Evolutionary conservation across 176 grass and related monocot genomes (phyloP).

Genomic region (Triticum urartu): DNA sequence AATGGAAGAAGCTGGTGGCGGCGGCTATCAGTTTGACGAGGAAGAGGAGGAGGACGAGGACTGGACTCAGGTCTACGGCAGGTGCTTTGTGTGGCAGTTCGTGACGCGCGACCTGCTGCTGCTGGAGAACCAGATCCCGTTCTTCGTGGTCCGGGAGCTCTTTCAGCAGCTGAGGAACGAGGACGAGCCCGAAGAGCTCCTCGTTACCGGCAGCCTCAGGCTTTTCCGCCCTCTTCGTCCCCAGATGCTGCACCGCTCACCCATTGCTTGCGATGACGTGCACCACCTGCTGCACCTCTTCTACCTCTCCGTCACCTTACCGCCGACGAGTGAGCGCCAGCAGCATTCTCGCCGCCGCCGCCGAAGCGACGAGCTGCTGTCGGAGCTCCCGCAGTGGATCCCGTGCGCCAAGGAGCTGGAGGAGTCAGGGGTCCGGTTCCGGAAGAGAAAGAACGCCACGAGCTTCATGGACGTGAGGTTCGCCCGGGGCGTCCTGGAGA

Average conservation of each 20-base stretch:
- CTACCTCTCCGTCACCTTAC: neutral
- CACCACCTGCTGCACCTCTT: neutral
- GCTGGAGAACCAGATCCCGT: neutral
- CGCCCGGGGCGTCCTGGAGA: neutral
- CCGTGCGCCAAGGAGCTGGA: neutral
- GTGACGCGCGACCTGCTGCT: neutral
- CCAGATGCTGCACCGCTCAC: neutral
- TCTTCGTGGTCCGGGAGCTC: neutral
- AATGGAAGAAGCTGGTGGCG: no score
- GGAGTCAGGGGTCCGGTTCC: constrained; percentile 26
- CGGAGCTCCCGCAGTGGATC: neutral
- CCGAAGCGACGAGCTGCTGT: neutral
- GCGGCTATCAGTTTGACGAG: neutral
- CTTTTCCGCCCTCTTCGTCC: neutral
- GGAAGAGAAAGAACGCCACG: fast-evolving
- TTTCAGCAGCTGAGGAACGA: neutral
- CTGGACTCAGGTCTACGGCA: neutral
- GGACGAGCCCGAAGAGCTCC: neutral
- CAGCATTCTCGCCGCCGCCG: neutral
- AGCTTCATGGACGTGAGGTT: constrained; percentile 36
- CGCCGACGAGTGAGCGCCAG: neutral
- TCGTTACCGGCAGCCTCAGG: neutral
- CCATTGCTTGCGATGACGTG: neutral
- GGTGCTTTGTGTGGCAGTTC: neutral
- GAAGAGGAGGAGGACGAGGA: neutral